A percentile compares a stretch with the other conserved stretches of the same genome.
phyloP scores from a whole-genome alignment of 441 rosid genomes.

The Pelargonium fulgidum region DNA sequence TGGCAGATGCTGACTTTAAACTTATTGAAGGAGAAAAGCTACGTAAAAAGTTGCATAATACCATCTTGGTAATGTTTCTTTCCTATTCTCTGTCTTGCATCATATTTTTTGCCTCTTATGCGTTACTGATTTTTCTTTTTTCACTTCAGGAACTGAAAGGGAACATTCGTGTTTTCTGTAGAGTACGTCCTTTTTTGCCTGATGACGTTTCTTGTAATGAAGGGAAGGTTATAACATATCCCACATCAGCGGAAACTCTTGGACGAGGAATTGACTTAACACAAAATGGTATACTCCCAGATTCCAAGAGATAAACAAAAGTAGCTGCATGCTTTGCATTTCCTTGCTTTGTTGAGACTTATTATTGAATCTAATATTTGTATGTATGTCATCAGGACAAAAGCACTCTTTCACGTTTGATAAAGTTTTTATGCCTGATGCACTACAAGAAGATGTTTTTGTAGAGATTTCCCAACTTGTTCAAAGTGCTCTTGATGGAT shows the following conservation, averaged over 20 bases:
- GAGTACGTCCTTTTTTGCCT: slow-evolving; percentile 26
- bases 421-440: slow-evolving; percentile 42
- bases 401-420: slow-evolving; percentile 46
- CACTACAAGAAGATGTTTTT: slow-evolving; percentile 48
- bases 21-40: slow-evolving; percentile 26
- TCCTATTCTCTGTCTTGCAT: slow-evolving; percentile 5
- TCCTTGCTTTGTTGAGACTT: background rate
- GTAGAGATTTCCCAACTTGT: slow-evolving; percentile 54
- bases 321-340: background rate
- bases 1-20: slow-evolving; percentile 25
- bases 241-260: slow-evolving; percentile 23
- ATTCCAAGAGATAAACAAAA: slow-evolving; percentile 5
- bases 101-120: background rate
- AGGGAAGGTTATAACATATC: slow-evolving; percentile 19
- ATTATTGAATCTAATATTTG: background rate
- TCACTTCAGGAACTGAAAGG: slow-evolving; percentile 13
- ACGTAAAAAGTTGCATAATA: slow-evolving; percentile 26
- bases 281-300: slow-evolving; percentile 21
- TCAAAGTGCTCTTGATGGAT: slow-evolving; percentile 66
- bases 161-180: slow-evolving; percentile 26
- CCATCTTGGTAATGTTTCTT: slow-evolving; percentile 21
- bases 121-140: background rate
- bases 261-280: slow-evolving; percentile 23
- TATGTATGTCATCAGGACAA: slow-evolving; percentile 30
- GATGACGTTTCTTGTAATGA: slow-evolving; percentile 16